Conservation (phyloP, 1,139 yeast genomes). For the Blastobotrys buckinghamii region DNA sequence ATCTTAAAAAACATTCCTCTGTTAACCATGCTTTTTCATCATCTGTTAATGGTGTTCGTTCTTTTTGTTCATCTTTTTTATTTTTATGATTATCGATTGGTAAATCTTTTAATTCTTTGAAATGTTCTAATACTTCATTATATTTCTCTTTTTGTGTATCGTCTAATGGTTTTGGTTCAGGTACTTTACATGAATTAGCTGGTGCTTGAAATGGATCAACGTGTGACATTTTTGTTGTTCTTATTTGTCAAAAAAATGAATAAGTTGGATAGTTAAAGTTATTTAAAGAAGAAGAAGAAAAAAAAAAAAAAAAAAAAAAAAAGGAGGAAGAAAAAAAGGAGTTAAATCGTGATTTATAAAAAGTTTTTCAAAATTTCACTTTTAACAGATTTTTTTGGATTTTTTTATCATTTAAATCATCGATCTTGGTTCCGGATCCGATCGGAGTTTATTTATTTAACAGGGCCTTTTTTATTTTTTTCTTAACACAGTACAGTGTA, state of each 20-base stretch:
- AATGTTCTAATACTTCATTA: conserved; percentile 50
- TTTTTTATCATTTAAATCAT: background rate
- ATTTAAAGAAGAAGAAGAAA: background rate
- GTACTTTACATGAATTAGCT: conserved; percentile 41
- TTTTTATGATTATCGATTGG: conserved; percentile 33
- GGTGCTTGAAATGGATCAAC: conserved; percentile 28
- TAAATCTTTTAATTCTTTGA: conserved; percentile 39
- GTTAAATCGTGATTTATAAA: background rate
- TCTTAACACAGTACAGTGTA: too few species aligned
- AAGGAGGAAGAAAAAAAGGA: too few species aligned
- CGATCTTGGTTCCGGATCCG: background rate
- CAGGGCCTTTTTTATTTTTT: too few species aligned
- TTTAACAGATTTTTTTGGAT: background rate
- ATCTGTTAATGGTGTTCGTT: conserved; percentile 39
- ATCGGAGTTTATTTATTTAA: too few species aligned
- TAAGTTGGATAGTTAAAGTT: too few species aligned
- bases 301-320: background rate
- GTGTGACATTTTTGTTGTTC: conserved; percentile 14
- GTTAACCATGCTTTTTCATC: conserved; percentile 88
- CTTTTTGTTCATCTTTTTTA: conserved; percentile 24
- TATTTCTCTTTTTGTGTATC: conserved; percentile 55
- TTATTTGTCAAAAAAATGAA: background rate
- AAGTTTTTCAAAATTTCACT: background rate
- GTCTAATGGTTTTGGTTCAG: conserved; percentile 45
- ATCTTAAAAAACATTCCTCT: conserved; percentile 80